phyloP scores from a whole-genome alignment of 1,139 yeast species.

The Lodderomyces elongisporus region DNA sequence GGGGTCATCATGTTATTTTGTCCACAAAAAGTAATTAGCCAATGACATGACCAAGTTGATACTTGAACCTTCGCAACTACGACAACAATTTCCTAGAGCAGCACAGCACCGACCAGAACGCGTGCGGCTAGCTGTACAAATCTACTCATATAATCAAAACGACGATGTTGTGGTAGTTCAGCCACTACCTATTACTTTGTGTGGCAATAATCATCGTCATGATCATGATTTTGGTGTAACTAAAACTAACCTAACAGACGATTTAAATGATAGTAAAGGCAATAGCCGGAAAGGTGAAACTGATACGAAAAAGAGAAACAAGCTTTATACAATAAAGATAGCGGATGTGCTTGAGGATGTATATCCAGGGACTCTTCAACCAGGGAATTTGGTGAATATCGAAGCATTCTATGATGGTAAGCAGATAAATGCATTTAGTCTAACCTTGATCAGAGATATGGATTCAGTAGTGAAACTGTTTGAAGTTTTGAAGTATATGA shows the following conservation, averaged over 20 bases:
- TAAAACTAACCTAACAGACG: no score
- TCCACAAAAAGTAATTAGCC: no score
- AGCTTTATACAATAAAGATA: no score
- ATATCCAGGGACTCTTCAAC: background rate
- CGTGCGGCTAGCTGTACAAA: background rate
- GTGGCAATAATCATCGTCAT: no score
- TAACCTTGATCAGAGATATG: background rate
- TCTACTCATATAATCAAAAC: background rate
- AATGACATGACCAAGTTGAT: slow-evolving; percentile 1
- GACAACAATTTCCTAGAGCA: background rate
- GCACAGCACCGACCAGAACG: background rate
- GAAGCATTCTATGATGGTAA: slow-evolving; percentile 3
- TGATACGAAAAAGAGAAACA: no score
- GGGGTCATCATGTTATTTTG: no score
- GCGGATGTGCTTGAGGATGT: background rate
- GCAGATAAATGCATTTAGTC: background rate
- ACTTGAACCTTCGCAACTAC: background rate
- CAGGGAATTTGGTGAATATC: slow-evolving; percentile 1
- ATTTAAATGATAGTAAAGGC: no score
- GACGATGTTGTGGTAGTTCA: background rate
- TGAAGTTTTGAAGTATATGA: slow-evolving; percentile 2
- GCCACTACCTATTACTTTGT: background rate
- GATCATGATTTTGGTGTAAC: no score
- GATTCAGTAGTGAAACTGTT: background rate
- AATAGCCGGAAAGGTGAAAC: no score